Conservation (phyloP, 352 stramenopile species). For the Phytophthora europaea region DNA sequence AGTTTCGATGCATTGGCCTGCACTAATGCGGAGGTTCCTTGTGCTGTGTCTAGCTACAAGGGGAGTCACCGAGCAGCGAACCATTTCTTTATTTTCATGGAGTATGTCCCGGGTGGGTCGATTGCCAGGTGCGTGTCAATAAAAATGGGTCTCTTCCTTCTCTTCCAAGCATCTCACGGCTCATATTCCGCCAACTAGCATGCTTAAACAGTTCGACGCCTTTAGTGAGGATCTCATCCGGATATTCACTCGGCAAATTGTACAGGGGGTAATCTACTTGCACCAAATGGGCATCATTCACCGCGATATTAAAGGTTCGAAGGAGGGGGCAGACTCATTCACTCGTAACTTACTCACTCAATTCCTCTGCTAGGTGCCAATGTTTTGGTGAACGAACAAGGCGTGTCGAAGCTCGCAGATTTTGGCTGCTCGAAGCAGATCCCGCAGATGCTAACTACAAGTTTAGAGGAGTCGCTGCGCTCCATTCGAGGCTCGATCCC, state of each 20-base stretch:
- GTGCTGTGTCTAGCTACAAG: slow-evolving; percentile 66
- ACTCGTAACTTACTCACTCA: neutral
- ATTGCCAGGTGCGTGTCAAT: slow-evolving; percentile 72
- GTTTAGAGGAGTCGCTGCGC: slow-evolving; percentile 82
- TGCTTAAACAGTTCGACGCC: slow-evolving; percentile 94
- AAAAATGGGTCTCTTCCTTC: neutral
- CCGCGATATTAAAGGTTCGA: slow-evolving; percentile 92
- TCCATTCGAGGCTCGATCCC: slow-evolving; percentile 88
- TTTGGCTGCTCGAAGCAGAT: slow-evolving; percentile 93
- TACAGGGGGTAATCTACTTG: slow-evolving; percentile 93
- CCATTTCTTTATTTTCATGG: slow-evolving; percentile 97
- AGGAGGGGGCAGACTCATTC: neutral
- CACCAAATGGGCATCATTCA: slow-evolving; percentile 94
- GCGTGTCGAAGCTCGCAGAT: slow-evolving; percentile 90
- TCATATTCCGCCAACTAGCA: slow-evolving; percentile 38
- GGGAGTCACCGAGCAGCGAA: slow-evolving; percentile 80
- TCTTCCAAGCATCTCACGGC: slow-evolving; percentile 9
- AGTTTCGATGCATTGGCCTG: neutral
- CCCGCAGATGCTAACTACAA: slow-evolving; percentile 80
- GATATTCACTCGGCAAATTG: slow-evolving; percentile 93
- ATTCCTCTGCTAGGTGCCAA: slow-evolving; percentile 69
- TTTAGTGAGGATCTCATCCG: slow-evolving; percentile 93
- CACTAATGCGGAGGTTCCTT: slow-evolving; percentile 28
- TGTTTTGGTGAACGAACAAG: slow-evolving; percentile 90
- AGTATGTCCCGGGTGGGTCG: slow-evolving; percentile 95